Evolutionary conservation across 306 rosid species (phyloP).

Genomic region (Cajanus cajan): DNA sequence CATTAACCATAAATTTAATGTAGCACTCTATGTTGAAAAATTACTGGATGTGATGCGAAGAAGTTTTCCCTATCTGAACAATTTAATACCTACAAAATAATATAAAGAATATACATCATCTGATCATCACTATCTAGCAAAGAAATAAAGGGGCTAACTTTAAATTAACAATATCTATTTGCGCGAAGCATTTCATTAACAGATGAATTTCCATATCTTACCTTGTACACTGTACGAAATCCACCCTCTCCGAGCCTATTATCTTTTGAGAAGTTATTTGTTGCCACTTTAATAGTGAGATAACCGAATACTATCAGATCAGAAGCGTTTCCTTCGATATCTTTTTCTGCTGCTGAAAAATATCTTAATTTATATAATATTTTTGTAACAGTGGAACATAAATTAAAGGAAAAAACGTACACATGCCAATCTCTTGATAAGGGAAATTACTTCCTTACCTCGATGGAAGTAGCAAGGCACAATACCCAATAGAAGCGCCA

Average conservation of each 20-base stretch:
- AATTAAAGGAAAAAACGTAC: not conserved
- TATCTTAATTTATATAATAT: slow-evolving; percentile 13
- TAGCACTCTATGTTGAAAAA: not conserved
- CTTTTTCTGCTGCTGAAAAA: slow-evolving; percentile 26
- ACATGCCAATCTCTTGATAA: not conserved
- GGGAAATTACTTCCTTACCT: slow-evolving; percentile 23
- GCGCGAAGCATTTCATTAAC: no score
- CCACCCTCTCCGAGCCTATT: slow-evolving; percentile 60
- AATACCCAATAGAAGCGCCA: slow-evolving; percentile 28
- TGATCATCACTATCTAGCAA: not conserved
- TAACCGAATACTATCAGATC: slow-evolving; percentile 40
- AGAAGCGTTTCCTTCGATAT: slow-evolving; percentile 23
- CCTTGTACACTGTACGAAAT: slow-evolving; percentile 55
- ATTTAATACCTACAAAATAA: not conserved
- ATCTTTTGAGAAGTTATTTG: slow-evolving; percentile 49
- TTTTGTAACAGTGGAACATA: not conserved
- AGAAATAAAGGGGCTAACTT: not conserved
- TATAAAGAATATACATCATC: not conserved
- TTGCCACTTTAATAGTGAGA: slow-evolving; percentile 44
- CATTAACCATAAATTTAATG: no score
- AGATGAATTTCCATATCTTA: no score
- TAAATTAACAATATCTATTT: not conserved
- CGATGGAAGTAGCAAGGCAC: slow-evolving; percentile 20
- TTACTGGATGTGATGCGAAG: not conserved
- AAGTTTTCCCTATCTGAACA: not conserved